Conservation (phyloP, 306 rosid species). For the Carpinus fangiana region DNA sequence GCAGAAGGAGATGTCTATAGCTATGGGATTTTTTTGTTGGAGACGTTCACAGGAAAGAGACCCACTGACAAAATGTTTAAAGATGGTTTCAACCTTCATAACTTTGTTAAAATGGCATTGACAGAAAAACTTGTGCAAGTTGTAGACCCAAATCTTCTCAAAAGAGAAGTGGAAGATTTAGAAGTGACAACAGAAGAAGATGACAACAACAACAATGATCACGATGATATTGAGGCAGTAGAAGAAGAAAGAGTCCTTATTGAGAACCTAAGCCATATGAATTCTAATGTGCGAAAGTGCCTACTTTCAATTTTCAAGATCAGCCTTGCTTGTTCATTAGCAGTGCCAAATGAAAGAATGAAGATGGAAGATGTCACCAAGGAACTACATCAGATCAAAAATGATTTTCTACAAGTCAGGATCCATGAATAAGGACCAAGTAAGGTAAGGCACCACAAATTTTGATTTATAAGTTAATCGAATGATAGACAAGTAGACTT, state of each 20-base stretch:
- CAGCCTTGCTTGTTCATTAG: too few relatives aligned
- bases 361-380: too few relatives aligned
- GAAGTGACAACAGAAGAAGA: neutral
- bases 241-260: neutral
- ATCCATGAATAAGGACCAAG: too few relatives aligned
- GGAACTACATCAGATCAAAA: too few relatives aligned
- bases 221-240: neutral
- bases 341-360: too few relatives aligned
- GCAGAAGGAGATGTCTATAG: slow-evolving; percentile 36
- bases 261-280: slow-evolving; percentile 1
- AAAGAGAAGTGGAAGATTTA: slow-evolving; percentile 8
- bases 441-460: too few relatives aligned
- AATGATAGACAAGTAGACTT: too few relatives aligned
- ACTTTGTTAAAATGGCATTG: slow-evolving; percentile 23
- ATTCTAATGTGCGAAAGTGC: neutral
- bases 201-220: too few relatives aligned
- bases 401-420: too few relatives aligned
- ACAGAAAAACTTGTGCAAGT: slow-evolving; percentile 28
- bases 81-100: slow-evolving; percentile 25
- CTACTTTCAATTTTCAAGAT: neutral
- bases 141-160: slow-evolving; percentile 34
- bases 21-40: slow-evolving; percentile 41
- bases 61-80: slow-evolving; percentile 29
- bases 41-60: slow-evolving; percentile 28
- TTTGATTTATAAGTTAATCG: too few relatives aligned